Percentiles rank a stretch among this genome's conserved stretches.
Conservation (phyloP, 495 filamentous ascomycete genomes). For the Amorphotheca resinae region DNA sequence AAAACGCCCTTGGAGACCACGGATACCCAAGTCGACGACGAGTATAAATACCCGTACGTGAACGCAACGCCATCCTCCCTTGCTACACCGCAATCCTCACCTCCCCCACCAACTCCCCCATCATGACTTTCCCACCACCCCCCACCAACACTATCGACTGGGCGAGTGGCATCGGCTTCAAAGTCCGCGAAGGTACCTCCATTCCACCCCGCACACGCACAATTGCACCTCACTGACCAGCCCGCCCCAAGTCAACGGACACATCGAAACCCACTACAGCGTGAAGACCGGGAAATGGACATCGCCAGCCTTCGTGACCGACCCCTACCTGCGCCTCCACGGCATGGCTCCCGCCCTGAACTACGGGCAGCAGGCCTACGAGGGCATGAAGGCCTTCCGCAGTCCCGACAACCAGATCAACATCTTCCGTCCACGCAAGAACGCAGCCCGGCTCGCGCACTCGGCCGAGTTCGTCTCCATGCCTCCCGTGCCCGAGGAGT, state of each 20-base stretch:
- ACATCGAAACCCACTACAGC: constrained; percentile 63
- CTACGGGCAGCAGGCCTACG: constrained; percentile 90
- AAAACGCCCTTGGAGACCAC: too few relatives aligned
- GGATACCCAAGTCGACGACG: too few relatives aligned
- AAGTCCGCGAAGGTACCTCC: constrained; percentile 66
- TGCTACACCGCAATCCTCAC: too few relatives aligned
- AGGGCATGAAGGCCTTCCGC: constrained; percentile 87
- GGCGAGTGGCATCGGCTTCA: constrained; percentile 72
- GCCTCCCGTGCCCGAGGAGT: constrained; percentile 55
- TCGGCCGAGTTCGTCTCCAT: constrained; percentile 68
- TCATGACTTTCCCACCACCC: constrained; percentile 59
- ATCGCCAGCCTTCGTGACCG: constrained; percentile 54
- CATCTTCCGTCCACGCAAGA: constrained; percentile 70
- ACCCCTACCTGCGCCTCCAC: constrained; percentile 72
- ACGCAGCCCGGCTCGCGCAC: constrained; percentile 70
- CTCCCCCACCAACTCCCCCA: constrained; percentile 1
- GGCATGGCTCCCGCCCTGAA: constrained; percentile 85
- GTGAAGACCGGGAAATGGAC: constrained; percentile 63
- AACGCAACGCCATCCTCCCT: too few relatives aligned
- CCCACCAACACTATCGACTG: constrained; percentile 80
- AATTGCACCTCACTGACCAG: not conserved
- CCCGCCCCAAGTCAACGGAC: constrained; percentile 76
- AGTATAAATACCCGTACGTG: too few relatives aligned
- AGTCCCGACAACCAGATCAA: constrained; percentile 49
- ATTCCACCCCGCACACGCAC: constrained; percentile 4